Evolutionary conservation across 257 asterid genomes (phyloP), one percentile per base, ranked within the genome.

Genomic region (Scutellaria minor): DNA sequence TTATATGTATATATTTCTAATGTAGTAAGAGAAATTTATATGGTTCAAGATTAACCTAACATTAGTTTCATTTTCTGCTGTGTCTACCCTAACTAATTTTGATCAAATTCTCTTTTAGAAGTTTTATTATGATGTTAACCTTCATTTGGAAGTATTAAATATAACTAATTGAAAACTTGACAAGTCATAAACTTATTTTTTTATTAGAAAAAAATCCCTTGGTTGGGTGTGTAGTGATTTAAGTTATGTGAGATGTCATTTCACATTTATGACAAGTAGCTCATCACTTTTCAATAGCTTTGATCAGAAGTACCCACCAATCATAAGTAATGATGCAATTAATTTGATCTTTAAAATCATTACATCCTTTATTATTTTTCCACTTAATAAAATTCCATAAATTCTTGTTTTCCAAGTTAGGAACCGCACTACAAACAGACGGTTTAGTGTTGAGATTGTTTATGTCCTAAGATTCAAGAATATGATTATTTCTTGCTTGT

Each of bases 361-460:
- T 72, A 46, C 66, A 10, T 11, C 73, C 27, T 22, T 78, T 78
- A 64, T 69, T 75, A 27, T 12, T 76, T 37, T 75, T 70, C 73
- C 24, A 70, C 64, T 67, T 37, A 39, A 51, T 57, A 12, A 48
- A 66, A 27, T 20, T 50, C 8, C 11, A 45, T 59, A 63, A 71
- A 57, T 75, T 63, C 88, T 84, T 86, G 79, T 39, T 78, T 84
- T 82, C 66, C 55, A 86, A 84, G 91, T 68, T 80, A 79, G 77
- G 76, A 78, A 64, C 66, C 44, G 48, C 87, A 78, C 78, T 61
- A 69, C 40, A 27, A 71, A 47, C 67, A 14, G 69, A 71, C 70
- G 54, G 51, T 56, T 59, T 55, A 67, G 66, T 55, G 77, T 72
- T 66, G 53, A 66, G 63, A 58, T 59, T 65, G 68, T 82, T 81